Base-by-base conservation (phyloP, 1,139 yeast species). In the Yamadazyma oceani region DNA sequence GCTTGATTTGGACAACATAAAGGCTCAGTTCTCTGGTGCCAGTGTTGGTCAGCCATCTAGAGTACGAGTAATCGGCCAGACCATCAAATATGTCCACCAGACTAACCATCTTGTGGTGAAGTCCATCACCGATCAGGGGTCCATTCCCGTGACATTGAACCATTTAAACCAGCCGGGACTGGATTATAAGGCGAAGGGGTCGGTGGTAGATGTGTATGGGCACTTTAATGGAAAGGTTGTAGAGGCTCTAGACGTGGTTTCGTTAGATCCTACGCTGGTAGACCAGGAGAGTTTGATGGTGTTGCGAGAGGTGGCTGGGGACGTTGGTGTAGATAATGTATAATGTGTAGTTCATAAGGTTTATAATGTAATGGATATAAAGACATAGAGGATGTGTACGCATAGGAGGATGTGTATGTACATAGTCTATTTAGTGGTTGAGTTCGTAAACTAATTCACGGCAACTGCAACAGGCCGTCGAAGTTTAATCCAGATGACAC, bases 31-130 rank as follows among this genome's bases (percentile, higher is more conserved):
- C 25, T 61, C 66, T 2, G 41, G 44, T 16, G 66, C 66, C 1
- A 46, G 62, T 1, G 45, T 43, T 4, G 42, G 57, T 2, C 35
- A 36, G 5, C 50, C 53, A 1, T 48, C 46, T 10, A 45, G 62
- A 31, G 48, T 67, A 4, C 50, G 73, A 14, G 31, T 66, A 14
- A 37, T 68, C 8, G 68, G 51, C 3, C 73, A 67, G 43, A 62
- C 63, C 5, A 38, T 51, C 5, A 41, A 42, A 10, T 62, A 54
- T 40, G 46, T 45, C 5, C 23, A 29, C 4, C 42, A 37, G 3
- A 38, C 53, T 3, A 34, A 22, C 8, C 35, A 54, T 32, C 26
- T 30, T 14, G 35, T 49, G 21, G 36, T 42, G 23, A 48, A 38
- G 35, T 27, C 53, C 11, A 49, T 55, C 6, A 45, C 41, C 6